phyloP scores from a whole-genome alignment of 352 stramenopile genomes.

The Saprolegnia diclina region DNA sequence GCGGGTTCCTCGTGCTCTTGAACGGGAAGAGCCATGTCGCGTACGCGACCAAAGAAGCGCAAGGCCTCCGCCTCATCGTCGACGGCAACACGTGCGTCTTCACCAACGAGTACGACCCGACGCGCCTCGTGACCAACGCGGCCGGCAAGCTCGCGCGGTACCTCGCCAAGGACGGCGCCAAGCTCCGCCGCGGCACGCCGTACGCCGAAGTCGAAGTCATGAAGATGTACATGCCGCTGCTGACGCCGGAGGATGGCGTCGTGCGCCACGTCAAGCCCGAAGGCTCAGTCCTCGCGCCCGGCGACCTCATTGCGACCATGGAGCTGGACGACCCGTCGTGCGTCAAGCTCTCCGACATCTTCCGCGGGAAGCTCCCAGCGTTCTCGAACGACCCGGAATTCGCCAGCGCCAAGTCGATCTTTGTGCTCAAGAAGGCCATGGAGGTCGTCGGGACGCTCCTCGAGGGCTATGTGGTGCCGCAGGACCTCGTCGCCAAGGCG shows the following conservation, averaged over 20 bases:
- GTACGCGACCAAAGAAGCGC: constrained; percentile 91
- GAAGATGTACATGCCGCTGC: constrained; percentile 99
- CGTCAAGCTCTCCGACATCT: constrained; percentile 91
- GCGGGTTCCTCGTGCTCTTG: constrained; percentile 96
- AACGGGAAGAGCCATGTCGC: constrained; percentile 96
- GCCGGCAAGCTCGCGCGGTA: constrained; percentile 99
- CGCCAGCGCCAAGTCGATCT: constrained; percentile 25
- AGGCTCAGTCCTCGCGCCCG: constrained; percentile 91
- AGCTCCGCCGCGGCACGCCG: constrained; percentile 77
- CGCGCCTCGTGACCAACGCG: constrained; percentile 95
- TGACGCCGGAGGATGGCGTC: constrained; percentile 94
- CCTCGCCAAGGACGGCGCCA: constrained; percentile 94
- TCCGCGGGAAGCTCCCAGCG: constrained; percentile 71
- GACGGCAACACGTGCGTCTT: constrained; percentile 97
- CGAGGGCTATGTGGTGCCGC: constrained; percentile 88
- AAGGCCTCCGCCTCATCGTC: constrained; percentile 88
- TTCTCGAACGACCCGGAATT: constrained; percentile 25
- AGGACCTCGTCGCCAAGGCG: constrained; percentile 79
- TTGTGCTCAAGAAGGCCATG: constrained; percentile 63
- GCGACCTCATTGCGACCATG: constrained; percentile 96
- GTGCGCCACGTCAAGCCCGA: constrained; percentile 95
- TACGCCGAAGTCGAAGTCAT: constrained; percentile 96
- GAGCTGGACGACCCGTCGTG: constrained; percentile 97
- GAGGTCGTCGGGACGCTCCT: constrained; percentile 89
- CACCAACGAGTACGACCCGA: constrained; percentile 99